Conservation (phyloP, 2,329 filamentous ascomycete genomes). For the Acrodontium crateriforme region DNA sequence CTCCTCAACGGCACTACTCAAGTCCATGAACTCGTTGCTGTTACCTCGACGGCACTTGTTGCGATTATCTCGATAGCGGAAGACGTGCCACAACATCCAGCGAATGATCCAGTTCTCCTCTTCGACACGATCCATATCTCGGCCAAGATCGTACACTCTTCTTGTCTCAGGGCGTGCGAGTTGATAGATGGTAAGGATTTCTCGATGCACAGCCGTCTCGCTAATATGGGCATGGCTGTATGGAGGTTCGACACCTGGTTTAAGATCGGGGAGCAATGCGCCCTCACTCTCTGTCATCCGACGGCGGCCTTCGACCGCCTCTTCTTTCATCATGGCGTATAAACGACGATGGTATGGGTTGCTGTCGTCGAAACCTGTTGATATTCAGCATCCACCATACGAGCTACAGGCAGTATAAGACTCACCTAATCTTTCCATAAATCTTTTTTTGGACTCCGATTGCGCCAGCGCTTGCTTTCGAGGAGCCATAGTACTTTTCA, state of each 20-base stretch:
- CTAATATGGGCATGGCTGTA: slow-evolving; percentile 35
- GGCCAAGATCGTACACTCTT: slow-evolving; percentile 29
- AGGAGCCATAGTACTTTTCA: too few relatives aligned
- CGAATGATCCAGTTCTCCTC: slow-evolving; percentile 38
- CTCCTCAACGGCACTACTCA: too few relatives aligned
- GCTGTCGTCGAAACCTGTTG: too few relatives aligned
- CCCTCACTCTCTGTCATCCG: slow-evolving; percentile 26
- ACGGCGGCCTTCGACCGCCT: slow-evolving; percentile 29
- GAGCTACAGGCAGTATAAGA: too few relatives aligned
- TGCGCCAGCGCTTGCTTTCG: too few relatives aligned
- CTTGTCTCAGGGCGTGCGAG: slow-evolving; percentile 26
- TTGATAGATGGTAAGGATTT: slow-evolving; percentile 29
- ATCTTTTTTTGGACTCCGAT: too few relatives aligned
- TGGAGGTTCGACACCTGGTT: slow-evolving; percentile 21
- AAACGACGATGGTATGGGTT: slow-evolving; percentile 1
- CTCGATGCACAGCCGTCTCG: slow-evolving; percentile 33
- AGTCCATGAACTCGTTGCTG: too few relatives aligned
- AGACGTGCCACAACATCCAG: slow-evolving; percentile 40
- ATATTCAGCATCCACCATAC: too few relatives aligned
- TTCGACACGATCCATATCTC: slow-evolving; percentile 26
- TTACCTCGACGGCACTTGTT: slow-evolving; percentile 18
- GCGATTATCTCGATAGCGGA: slow-evolving; percentile 30
- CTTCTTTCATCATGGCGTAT: slow-evolving; percentile 24
- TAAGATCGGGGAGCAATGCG: slow-evolving; percentile 26
- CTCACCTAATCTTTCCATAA: too few relatives aligned